A percentile compares a stretch with the other conserved stretches of the same genome.
Evolutionary conservation across 2,329 filamentous ascomycete species (phyloP).

Genomic region (Cercospora sp.): DNA sequence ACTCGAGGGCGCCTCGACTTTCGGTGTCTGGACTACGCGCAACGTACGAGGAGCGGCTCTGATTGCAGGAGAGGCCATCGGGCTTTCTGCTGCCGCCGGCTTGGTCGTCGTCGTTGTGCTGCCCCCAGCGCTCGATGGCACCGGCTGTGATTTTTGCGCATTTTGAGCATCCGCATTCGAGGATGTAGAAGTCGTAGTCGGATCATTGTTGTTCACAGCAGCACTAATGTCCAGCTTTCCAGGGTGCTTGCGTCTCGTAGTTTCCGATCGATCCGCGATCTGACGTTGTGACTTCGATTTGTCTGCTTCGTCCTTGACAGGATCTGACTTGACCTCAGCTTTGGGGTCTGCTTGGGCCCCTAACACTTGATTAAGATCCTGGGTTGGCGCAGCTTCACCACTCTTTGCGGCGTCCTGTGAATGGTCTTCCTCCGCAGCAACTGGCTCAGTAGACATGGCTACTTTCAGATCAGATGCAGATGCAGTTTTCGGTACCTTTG

Average conservation of each 20-base stretch:
- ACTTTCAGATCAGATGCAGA: constrained; percentile 23
- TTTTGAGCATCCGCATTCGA: constrained; percentile 36
- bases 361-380: not conserved
- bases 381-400: not conserved
- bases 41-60: constrained; percentile 63
- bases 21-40: constrained; percentile 68
- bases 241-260: constrained; percentile 42
- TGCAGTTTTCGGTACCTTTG: constrained; percentile 22
- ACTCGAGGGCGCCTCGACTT: constrained; percentile 56
- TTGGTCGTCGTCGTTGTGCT: constrained; percentile 57
- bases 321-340: not conserved
- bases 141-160: constrained; percentile 46
- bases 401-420: not conserved
- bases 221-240: constrained; percentile 51
- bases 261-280: constrained; percentile 25
- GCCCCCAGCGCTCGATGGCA: constrained; percentile 33
- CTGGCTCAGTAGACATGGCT: constrained; percentile 8
- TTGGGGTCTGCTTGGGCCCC: not conserved
- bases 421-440: not conserved
- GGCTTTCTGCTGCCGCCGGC: constrained; percentile 56
- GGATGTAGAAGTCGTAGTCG: not conserved
- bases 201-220: constrained; percentile 35
- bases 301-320: constrained; percentile 9
- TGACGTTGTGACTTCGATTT: constrained; percentile 24
- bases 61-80: constrained; percentile 47